Conservation (phyloP, 257 asterid genomes). For the Solanum lycopersicoides region DNA sequence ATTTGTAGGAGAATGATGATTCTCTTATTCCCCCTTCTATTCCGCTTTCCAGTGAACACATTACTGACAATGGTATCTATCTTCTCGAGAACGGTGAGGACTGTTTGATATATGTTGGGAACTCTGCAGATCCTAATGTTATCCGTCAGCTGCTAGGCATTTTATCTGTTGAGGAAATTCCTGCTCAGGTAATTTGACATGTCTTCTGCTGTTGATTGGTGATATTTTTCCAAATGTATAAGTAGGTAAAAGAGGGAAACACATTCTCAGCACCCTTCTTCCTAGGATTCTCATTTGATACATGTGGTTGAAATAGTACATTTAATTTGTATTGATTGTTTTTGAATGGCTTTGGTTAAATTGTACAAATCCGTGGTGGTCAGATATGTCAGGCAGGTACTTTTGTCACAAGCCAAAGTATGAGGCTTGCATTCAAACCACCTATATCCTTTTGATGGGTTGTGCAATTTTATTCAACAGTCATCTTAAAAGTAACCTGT, state of each 20-base stretch:
- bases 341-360: not conserved
- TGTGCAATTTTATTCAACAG: not conserved
- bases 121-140: slow-evolving; percentile 43
- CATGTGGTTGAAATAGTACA: not conserved
- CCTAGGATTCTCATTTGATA: not conserved
- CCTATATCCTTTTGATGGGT: not conserved
- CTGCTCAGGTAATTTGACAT: slow-evolving; percentile 50
- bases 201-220: not conserved
- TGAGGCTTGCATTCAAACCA: not conserved
- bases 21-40: slow-evolving; percentile 54
- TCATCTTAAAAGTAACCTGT: not conserved
- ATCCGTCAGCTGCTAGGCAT: slow-evolving; percentile 61
- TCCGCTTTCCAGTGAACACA: slow-evolving; percentile 79
- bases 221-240: not conserved
- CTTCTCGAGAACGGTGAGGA: slow-evolving; percentile 96
- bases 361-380: not conserved
- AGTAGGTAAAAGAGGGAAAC: not conserved
- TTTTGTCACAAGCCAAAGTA: not conserved
- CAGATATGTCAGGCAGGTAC: not conserved
- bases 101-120: slow-evolving; percentile 80
- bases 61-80: slow-evolving; percentile 73
- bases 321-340: not conserved
- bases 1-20: slow-evolving; percentile 60
- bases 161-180: slow-evolving; percentile 73
- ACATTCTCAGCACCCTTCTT: not conserved